Conservation (phyloP, 2,329 filamentous ascomycete genomes). For the Epichloe elymi region DNA sequence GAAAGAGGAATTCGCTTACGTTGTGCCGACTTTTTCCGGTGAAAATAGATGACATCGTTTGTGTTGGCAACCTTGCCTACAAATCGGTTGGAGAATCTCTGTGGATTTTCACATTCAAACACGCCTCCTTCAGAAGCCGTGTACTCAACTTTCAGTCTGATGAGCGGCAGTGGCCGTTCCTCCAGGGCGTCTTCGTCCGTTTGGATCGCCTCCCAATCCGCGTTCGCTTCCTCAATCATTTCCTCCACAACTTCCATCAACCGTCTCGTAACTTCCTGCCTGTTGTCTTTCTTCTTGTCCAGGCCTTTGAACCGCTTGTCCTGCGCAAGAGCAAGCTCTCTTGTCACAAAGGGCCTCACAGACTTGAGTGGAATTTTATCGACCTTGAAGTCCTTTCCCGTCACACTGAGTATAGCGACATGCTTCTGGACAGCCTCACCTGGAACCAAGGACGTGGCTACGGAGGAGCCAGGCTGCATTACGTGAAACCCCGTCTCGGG, state of each 20-base stretch:
- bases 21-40: slow-evolving; percentile 67
- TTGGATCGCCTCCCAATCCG: slow-evolving; percentile 70
- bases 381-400: slow-evolving; percentile 65
- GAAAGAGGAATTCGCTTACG: slow-evolving; percentile 11
- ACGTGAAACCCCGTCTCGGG: slow-evolving; percentile 85
- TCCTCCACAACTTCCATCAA: slow-evolving; percentile 70
- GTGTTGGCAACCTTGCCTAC: slow-evolving; percentile 82
- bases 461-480: slow-evolving; percentile 93
- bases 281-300: slow-evolving; percentile 71
- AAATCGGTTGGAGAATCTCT: slow-evolving; percentile 90
- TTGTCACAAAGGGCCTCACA: slow-evolving; percentile 81
- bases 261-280: slow-evolving; percentile 63
- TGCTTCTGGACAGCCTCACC: slow-evolving; percentile 88
- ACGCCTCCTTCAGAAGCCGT: slow-evolving; percentile 71
- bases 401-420: slow-evolving; percentile 73
- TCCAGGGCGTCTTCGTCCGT: slow-evolving; percentile 46
- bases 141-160: slow-evolving; percentile 84
- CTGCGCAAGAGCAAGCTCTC: slow-evolving; percentile 64
- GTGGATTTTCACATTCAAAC: slow-evolving; percentile 88
- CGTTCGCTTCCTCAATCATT: slow-evolving; percentile 74
- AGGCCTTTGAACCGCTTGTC: slow-evolving; percentile 67
- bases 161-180: slow-evolving; percentile 61
- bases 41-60: slow-evolving; percentile 86
- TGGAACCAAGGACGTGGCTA: slow-evolving; percentile 81
- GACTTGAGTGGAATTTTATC: slow-evolving; percentile 76